These are phyloP conservation scores for Kondoa subrosea DNA, from an alignment of 768 basidiomycete species.

Conservation along the genomic window DNA sequence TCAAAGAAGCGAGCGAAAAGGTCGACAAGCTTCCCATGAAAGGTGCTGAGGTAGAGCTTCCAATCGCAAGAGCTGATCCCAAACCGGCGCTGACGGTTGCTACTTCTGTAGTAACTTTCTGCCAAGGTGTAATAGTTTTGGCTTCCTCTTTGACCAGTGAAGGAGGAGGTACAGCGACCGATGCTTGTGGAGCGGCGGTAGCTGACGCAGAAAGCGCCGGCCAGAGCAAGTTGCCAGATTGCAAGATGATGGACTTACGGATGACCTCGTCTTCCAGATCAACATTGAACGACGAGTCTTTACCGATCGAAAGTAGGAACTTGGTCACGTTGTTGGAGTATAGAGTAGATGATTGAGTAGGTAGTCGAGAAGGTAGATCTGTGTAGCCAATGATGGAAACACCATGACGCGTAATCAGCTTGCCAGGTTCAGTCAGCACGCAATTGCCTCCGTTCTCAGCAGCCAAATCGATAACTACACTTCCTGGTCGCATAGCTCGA, in stretches of 20 bases:
- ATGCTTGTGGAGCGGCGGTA: slow-evolving; percentile 40
- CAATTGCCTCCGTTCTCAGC: slow-evolving; percentile 85
- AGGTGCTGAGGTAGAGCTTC: slow-evolving; percentile 58
- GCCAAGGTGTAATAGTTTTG: slow-evolving; percentile 63
- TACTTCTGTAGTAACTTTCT: slow-evolving; percentile 60
- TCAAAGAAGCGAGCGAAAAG: slow-evolving; percentile 66
- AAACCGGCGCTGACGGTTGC: slow-evolving; percentile 57
- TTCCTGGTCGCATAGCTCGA: slow-evolving; percentile 79
- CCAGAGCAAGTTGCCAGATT: not conserved
- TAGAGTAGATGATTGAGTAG: slow-evolving; percentile 72
- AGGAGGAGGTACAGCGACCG: slow-evolving; percentile 35
- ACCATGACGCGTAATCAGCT: slow-evolving; percentile 47
- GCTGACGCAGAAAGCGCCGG: slow-evolving; percentile 31
- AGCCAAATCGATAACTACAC: slow-evolving; percentile 70
- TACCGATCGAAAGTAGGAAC: slow-evolving; percentile 56
- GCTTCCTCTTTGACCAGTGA: slow-evolving; percentile 37
- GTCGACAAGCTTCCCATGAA: slow-evolving; percentile 84
- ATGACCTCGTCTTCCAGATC: slow-evolving; percentile 70
- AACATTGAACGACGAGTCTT: slow-evolving; percentile 47
- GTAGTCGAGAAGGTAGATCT: slow-evolving; percentile 69
- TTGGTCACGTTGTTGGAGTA: slow-evolving; percentile 87
- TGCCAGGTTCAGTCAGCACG: slow-evolving; percentile 60
- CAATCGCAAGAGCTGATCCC: slow-evolving; percentile 53
- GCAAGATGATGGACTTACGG: slow-evolving; percentile 52
- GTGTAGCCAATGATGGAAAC: slow-evolving; percentile 75